Base-by-base conservation (phyloP, 2,329 filamentous ascomycete species). In the Trichoderma citrinoviride region DNA sequence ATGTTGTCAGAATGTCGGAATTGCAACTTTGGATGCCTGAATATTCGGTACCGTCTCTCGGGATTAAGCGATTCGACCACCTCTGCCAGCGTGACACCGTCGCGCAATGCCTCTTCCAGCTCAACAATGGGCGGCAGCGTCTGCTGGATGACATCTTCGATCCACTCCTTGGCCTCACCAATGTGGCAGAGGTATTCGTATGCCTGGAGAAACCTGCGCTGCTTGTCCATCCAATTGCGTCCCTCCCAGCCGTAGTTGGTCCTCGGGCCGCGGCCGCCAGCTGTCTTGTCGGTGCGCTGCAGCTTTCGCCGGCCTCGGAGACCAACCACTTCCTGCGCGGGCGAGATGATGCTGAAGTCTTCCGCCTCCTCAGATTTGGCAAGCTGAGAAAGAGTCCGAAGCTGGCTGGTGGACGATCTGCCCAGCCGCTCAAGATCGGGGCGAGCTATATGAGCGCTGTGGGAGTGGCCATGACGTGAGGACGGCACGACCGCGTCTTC, bases 131-230 rank as follows among this genome's bases (percentile, higher is more conserved):
- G 91, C 3, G 95, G 93, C 43, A 99, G 92, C 58, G 90, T 83
- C 69, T 90, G 88, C 67, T 94, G 87, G 64, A 95, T 92, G 66
- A 97, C 87, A 74, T 96, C 83, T 74, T 99, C 95, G 69, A 99
- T 97, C 95, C 95, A 99, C 77, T 98, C 94, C 75, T 98, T 98
- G 23, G 95, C 95, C 80, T 99, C 95, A 75, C 95, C 95, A 69
- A 99, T 98, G 74, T 99, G 95, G 75, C 95, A 99, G 43, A 99
- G 89, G 75, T 99, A 99, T 76, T 99, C 95, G 74, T 99, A 99
- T 7, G 95, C 95, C 77, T 96, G 92, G 61, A 99, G 80, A 73
- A 97, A 98, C 75, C 98, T 94, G 27, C 95, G 87, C 75, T 99
- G 94, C 75, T 96, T 95, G 76, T 99, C 95, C 94, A 99, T 99